Conservation (phyloP, 306 rosid genomes). For the Rosa rugosa region DNA sequence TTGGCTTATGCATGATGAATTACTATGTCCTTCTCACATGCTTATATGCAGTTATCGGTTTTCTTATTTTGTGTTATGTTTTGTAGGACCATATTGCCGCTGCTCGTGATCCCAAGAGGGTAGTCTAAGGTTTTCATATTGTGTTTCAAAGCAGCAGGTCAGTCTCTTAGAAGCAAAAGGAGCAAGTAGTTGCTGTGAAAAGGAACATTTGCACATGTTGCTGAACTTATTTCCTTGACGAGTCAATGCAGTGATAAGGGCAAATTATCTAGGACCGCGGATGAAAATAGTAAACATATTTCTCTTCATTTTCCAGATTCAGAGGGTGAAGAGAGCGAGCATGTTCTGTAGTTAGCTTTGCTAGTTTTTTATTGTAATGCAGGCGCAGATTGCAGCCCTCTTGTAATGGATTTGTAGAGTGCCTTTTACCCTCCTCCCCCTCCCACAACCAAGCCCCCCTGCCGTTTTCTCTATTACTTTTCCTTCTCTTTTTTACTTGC, state of each 20-base stretch:
- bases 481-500: no score
- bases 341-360: constrained; percentile 36
- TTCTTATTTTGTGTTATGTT: constrained; percentile 7
- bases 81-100: constrained; percentile 87
- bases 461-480: neutral
- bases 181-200: constrained; percentile 30
- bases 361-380: constrained; percentile 37
- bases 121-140: constrained; percentile 39
- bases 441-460: neutral
- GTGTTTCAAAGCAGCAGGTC: constrained; percentile 26
- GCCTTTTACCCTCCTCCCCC: neutral
- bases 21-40: neutral
- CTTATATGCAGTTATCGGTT: neutral
- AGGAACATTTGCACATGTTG: constrained; percentile 29
- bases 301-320: constrained; percentile 13
- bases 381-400: constrained; percentile 15
- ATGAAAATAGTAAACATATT: constrained; percentile 27
- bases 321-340: constrained; percentile 35
- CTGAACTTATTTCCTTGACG: constrained; percentile 24
- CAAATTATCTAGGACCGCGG: constrained; percentile 27
- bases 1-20: neutral
- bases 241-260: constrained; percentile 27
- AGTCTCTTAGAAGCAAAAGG: constrained; percentile 14
- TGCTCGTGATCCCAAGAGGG: constrained; percentile 80
- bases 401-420: constrained; percentile 18